phyloP scores from a whole-genome alignment of 768 basidiomycete genomes.

The Termitomyces sp. region DNA sequence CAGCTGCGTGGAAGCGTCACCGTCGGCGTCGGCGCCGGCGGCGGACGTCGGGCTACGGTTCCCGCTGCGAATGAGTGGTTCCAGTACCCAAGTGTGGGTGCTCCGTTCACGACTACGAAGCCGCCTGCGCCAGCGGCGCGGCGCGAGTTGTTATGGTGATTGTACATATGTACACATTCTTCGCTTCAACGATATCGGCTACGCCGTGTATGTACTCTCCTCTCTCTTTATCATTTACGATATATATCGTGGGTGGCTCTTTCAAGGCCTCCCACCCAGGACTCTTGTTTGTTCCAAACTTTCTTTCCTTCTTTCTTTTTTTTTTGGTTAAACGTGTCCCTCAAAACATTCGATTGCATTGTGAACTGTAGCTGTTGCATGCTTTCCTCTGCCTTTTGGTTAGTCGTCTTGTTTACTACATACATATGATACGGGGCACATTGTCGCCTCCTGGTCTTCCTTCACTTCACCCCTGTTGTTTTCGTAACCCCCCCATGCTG shows the following conservation, averaged over 20 bases:
- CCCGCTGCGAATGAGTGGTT: slow-evolving; percentile 11
- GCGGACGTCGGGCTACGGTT: background rate
- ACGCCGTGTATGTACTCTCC: slow-evolving; percentile 10
- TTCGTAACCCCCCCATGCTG: slow-evolving; percentile 6
- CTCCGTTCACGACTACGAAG: slow-evolving; percentile 5
- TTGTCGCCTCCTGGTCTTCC: background rate
- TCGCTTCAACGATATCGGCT: slow-evolving; percentile 1
- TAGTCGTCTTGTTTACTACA: background rate
- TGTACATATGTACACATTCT: background rate
- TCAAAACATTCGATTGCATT: slow-evolving; percentile 5
- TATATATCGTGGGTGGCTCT: background rate
- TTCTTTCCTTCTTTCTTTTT: no score
- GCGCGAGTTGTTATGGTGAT: slow-evolving; percentile 14
- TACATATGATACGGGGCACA: slow-evolving; percentile 5
- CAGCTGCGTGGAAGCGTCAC: slow-evolving; percentile 11
- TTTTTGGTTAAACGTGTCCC: background rate
- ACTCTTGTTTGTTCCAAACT: background rate
- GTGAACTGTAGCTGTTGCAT: slow-evolving; percentile 12
- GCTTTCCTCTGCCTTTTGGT: slow-evolving; percentile 11
- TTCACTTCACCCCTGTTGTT: slow-evolving; percentile 7
- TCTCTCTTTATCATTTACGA: slow-evolving; percentile 4
- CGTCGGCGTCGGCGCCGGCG: background rate
- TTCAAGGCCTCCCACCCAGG: background rate
- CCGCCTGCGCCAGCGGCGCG: slow-evolving; percentile 3
- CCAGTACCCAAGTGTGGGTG: slow-evolving; percentile 4